Percentiles rank a stretch among this genome's conserved stretches.
phyloP scores from a whole-genome alignment of 495 filamentous ascomycete species.

The Aspergillus funiculosus region DNA sequence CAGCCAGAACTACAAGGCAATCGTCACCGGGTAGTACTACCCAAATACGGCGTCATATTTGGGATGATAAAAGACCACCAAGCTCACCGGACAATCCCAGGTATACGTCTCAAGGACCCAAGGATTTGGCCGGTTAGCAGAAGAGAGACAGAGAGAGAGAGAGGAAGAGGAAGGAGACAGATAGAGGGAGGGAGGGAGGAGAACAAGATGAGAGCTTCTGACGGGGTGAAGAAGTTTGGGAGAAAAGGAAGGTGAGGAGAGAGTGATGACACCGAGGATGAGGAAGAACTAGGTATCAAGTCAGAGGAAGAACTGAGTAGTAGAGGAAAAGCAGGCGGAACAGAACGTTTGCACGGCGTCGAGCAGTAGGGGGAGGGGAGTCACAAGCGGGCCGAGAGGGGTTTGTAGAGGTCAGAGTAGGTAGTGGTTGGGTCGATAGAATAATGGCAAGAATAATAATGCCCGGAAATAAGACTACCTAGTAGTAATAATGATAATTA shows the following conservation, averaged over 20 bases:
- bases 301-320: slow-evolving; percentile 1
- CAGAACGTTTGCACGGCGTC: slow-evolving; percentile 21
- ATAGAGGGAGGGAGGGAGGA: slow-evolving; percentile 7
- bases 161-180: slow-evolving; percentile 7
- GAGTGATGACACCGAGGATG: too few relatives aligned
- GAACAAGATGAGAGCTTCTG: not conserved
- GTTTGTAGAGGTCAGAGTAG: slow-evolving; percentile 18
- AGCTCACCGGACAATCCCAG: slow-evolving; percentile 15
- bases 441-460: slow-evolving; percentile 8
- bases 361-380: slow-evolving; percentile 14
- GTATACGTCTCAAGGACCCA: slow-evolving; percentile 7
- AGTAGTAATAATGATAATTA: too few relatives aligned
- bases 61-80: slow-evolving; percentile 21
- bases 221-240: slow-evolving; percentile 3
- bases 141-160: slow-evolving; percentile 4
- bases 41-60: slow-evolving; percentile 40
- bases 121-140: slow-evolving; percentile 5
- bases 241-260: slow-evolving; percentile 1
- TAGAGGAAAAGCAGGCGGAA: slow-evolving; percentile 10
- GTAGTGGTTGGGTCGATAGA: slow-evolving; percentile 13
- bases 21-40: slow-evolving; percentile 36
- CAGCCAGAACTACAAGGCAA: slow-evolving; percentile 41
- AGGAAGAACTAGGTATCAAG: slow-evolving; percentile 1
- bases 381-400: slow-evolving; percentile 23
- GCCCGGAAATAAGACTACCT: too few relatives aligned